These are phyloP conservation scores for Gaertneriomyces sp. DNA, from an alignment of 192 early-diverging fungal genomes.

Conservation along the genomic window DNA sequence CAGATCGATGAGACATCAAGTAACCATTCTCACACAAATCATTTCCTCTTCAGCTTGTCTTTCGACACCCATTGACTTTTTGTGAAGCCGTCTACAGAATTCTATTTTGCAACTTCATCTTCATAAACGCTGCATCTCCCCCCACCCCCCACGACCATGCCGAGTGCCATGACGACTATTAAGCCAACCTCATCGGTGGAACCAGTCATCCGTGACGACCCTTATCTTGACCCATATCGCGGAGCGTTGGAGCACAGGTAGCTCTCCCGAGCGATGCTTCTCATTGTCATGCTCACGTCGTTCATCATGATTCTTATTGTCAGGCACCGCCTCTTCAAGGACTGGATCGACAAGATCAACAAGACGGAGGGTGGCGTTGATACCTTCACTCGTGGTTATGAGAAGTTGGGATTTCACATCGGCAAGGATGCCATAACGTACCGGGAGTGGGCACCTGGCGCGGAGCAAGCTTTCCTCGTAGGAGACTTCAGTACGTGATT, in stretches of 20 bases:
- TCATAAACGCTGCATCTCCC: no score
- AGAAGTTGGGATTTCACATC: constrained; percentile 77
- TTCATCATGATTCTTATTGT: not conserved
- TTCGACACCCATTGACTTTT: no score
- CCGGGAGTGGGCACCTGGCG: constrained; percentile 95
- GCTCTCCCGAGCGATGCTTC: not conserved
- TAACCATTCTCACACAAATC: no score
- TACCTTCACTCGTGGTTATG: constrained; percentile 76
- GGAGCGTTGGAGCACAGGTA: constrained; percentile 60
- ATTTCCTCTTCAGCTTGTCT: no score
- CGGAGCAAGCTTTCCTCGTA: constrained; percentile 68
- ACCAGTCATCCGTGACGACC: constrained; percentile 64
- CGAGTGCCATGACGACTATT: no score
- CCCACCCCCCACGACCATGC: no score
- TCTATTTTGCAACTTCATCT: no score
- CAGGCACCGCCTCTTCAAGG: constrained; percentile 41
- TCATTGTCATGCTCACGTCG: not conserved
- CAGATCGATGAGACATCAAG: no score
- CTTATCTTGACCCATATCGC: constrained; percentile 72
- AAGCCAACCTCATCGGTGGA: not conserved
- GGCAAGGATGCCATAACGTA: constrained; percentile 66
- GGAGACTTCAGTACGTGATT: constrained; percentile 85
- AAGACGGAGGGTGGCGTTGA: constrained; percentile 75
- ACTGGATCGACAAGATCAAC: constrained; percentile 72
- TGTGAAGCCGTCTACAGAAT: no score